Evolutionary conservation across 75 land plant species (phyloP).

Genomic region (Pinus tabuliformis): DNA sequence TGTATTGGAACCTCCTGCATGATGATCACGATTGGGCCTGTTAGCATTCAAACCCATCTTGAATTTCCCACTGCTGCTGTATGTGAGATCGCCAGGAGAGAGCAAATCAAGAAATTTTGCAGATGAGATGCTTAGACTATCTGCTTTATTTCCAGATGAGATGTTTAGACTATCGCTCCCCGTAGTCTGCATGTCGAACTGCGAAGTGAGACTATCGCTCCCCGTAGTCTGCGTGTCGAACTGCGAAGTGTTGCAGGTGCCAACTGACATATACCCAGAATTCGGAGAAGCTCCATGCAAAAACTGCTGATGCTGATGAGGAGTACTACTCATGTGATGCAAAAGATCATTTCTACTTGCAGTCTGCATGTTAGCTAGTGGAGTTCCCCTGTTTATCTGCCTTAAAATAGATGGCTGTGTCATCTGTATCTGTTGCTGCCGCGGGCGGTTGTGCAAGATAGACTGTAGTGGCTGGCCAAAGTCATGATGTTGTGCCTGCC

Average conservation of each 20-base stretch:
- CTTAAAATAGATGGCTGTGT: background rate
- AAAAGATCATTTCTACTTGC: background rate
- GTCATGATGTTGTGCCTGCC: background rate
- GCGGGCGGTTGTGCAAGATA: background rate
- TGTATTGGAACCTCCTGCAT: background rate
- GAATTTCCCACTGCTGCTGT: background rate
- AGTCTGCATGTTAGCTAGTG: background rate
- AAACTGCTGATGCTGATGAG: background rate
- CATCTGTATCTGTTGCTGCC: background rate
- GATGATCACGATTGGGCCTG: background rate
- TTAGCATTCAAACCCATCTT: background rate
- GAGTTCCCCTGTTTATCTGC: background rate
- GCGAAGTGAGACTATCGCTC: background rate
- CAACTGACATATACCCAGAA: no score
- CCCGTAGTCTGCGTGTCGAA: background rate
- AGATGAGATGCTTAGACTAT: background rate
- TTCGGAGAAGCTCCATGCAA: background rate
- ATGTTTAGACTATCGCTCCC: background rate
- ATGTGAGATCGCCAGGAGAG: background rate
- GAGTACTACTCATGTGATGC: background rate
- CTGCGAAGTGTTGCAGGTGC: background rate
- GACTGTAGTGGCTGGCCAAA: background rate
- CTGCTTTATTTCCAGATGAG: no score
- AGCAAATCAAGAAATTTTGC: background rate
- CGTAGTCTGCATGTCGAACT: background rate